A percentile compares a stretch with the other conserved stretches of the same genome.
Conservation (phyloP, 2,329 filamentous ascomycete species). For the Phymatotrichopsis omnivora region DNA sequence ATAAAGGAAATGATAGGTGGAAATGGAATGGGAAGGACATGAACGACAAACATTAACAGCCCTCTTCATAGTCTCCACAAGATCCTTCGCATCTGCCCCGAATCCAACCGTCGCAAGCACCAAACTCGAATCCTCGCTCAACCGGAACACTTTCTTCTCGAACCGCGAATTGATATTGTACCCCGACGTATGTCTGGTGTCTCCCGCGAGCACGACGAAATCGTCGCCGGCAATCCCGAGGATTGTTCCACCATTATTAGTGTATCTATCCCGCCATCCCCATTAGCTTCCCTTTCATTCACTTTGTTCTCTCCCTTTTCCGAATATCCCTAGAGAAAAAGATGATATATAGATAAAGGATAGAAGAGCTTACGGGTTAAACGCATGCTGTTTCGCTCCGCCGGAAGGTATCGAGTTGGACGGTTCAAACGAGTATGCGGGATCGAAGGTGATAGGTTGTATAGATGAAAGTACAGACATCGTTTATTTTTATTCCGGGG, state of each 20-base stretch:
- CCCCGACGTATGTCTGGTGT: conserved; percentile 88
- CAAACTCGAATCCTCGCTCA: conserved; percentile 81
- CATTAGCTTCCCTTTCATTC: too few species aligned
- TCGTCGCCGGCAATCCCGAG: conserved; percentile 87
- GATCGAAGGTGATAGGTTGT: conserved; percentile 14
- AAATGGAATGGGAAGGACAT: neutral
- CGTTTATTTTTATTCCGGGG: too few species aligned
- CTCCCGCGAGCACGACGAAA: conserved; percentile 93
- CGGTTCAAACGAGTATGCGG: conserved; percentile 17
- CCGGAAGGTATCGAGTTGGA: conserved; percentile 18
- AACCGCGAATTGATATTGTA: conserved; percentile 99
- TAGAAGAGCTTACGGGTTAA: conserved; percentile 29
- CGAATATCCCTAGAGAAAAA: neutral
- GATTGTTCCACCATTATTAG: conserved; percentile 94
- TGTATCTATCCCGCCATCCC: conserved; percentile 54
- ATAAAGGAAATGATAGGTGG: too few species aligned
- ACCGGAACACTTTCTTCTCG: conserved; percentile 92
- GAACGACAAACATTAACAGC: conserved; percentile 31
- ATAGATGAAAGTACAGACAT: conserved; percentile 21
- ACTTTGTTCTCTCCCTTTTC: too few species aligned
- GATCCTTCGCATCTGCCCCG: conserved; percentile 82
- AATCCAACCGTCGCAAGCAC: conserved; percentile 92
- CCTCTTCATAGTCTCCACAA: conserved; percentile 42
- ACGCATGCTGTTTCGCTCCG: conserved; percentile 27
- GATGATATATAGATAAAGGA: conserved; percentile 4